Percentiles rank a stretch among this genome's conserved stretches.
Evolutionary conservation across 352 stramenopile genomes (phyloP).

Genomic region (Globisporangium splendens): DNA sequence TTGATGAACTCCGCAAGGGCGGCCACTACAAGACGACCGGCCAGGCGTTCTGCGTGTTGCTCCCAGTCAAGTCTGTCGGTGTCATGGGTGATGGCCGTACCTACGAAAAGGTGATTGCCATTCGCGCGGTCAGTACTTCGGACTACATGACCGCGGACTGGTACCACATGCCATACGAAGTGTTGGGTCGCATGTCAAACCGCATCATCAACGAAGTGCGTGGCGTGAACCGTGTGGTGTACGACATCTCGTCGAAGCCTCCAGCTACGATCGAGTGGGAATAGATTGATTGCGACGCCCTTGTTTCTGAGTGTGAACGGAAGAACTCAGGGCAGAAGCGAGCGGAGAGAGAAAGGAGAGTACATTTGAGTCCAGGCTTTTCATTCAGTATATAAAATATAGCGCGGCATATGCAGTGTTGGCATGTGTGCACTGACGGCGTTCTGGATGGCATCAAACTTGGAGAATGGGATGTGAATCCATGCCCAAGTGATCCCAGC

Average conservation of each 20-base stretch:
- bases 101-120: constrained; percentile 94
- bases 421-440: constrained; percentile 8
- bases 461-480: neutral
- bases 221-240: constrained; percentile 98
- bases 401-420: constrained; percentile 4
- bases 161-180: constrained; percentile 98
- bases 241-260: constrained; percentile 99
- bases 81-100: constrained; percentile 98
- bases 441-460: constrained; percentile 8
- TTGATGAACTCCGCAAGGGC: constrained; percentile 95
- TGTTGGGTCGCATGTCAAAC: constrained; percentile 96
- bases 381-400: constrained; percentile 13
- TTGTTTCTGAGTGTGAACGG: neutral
- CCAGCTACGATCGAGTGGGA: constrained; percentile 99
- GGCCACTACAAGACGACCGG: constrained; percentile 98
- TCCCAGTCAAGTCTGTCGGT: constrained; percentile 96
- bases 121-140: constrained; percentile 97
- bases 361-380: constrained; percentile 1
- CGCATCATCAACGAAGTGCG: constrained; percentile 99
- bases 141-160: constrained; percentile 99
- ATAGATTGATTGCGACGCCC: constrained; percentile 40
- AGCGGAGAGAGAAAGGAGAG: constrained; percentile 3
- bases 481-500: constrained; percentile 7
- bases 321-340: neutral
- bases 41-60: constrained; percentile 97